Base-by-base conservation (phyloP, 2,329 filamentous ascomycete genomes). In the Sporothrix brasiliensis region DNA sequence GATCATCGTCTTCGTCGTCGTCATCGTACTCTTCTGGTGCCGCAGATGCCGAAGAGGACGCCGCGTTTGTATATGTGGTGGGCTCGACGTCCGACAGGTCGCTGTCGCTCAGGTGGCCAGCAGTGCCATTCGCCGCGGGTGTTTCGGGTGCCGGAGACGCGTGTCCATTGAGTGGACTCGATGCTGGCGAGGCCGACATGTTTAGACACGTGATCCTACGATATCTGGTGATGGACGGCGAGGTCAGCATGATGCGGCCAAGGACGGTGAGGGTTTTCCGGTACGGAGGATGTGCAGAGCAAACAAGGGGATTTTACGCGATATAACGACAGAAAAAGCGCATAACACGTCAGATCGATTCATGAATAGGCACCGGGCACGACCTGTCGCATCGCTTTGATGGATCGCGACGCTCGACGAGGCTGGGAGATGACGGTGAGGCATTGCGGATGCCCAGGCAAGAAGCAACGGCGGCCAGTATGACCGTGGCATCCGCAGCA, bases 1-100 rank as follows among this genome's bases (percentile, higher is more conserved):
- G 75, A 69, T 78, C 78, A 47, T 76, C 77, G 74, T 84, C 83
- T 76, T 84, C 81, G 76, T 82, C 81, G 75, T 86, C 63, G 16
- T 77, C 78, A 47, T 76, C 77, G 75, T 84, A 83, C 76, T 84
- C 81, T 77, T 65, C 61, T 39, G 61, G 67, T 11, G 34, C 56
- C 27, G 41, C 58, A 11, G 69, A 63, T 52, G 24, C 56, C 24
- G 54, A 79, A 70, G 82, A 80, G 63, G 84, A 83, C 54, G 80
- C 77, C 69, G 80, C 73, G 77, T 81, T 79, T 77, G 81, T 78
- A 74, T 81, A 82, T 76, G 84, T 82, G 76, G 83, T 82, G 76
- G 83, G 81, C 77, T 87, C 86, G 75, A 87, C 83, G 77, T 96
- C 91, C 76, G 92, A 93, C 72, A 91, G 85, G 75, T 93, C 92